These are phyloP conservation scores for Penicillium canescens DNA, from an alignment of 495 filamentous ascomycete genomes.

Conservation along the genomic window DNA sequence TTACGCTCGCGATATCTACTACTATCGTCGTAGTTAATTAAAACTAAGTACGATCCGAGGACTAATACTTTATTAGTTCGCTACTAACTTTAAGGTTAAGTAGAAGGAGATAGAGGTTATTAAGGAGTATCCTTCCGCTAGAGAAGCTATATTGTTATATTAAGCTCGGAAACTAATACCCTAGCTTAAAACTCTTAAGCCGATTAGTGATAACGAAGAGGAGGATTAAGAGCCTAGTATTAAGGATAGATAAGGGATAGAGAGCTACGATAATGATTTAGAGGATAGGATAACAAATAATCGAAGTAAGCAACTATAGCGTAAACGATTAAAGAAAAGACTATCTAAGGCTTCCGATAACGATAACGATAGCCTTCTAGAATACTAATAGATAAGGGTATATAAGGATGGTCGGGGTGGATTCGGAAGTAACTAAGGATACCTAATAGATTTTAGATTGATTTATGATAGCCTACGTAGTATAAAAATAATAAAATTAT, in stretches of 20 bases:
- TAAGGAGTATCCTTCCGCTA: conserved; percentile 1
- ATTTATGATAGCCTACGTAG: neutral
- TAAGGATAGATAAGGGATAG: neutral
- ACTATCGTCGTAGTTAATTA: neutral
- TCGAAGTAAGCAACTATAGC: neutral
- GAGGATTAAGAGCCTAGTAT: conserved; percentile 5
- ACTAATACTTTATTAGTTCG: conserved; percentile 2
- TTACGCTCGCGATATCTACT: neutral
- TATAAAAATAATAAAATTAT: neutral
- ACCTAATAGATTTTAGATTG: conserved; percentile 1
- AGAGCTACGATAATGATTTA: conserved; percentile 1
- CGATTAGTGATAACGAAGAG: conserved; percentile 4
- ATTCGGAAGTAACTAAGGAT: conserved; percentile 7
- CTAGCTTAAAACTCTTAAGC: conserved; percentile 4
- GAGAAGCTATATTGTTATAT: conserved; percentile 4
- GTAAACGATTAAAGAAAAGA: conserved; percentile 1
- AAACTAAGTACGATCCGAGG: conserved; percentile 2
- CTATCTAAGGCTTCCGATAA: conserved; percentile 2
- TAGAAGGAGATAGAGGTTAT: neutral
- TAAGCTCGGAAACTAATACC: conserved; percentile 1
- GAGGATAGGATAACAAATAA: neutral
- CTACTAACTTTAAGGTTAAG: neutral
- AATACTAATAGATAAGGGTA: conserved; percentile 1
- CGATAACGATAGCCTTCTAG: conserved; percentile 1
- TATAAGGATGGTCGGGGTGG: neutral